Evolutionary conservation across 1,139 yeast species (phyloP), one percentile per base, ranked within the genome.

Genomic region (Kodamaea anthophila): DNA sequence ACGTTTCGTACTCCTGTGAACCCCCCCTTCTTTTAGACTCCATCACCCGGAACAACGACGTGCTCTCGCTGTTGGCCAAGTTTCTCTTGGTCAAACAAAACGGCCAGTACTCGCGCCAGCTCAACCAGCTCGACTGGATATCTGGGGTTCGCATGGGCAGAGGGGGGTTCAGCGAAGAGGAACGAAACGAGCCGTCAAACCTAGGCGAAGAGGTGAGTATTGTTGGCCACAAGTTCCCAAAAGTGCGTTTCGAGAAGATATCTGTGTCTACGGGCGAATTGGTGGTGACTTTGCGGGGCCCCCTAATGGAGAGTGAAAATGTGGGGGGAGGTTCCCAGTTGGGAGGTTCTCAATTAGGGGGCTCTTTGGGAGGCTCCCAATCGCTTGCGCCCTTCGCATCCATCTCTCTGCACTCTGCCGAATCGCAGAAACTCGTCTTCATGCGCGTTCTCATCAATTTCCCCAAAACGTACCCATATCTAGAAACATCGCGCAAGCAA

Each of bases 151-250:
- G 91, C 32, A 76, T 74, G 58, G 93, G 93, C 0, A 63, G 72
- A 29, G 57, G 71, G 3, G 70, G 70, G 1, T n/a, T 9, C 4
- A 57, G 58, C 38, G 55, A 28, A 10, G 30, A 24, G 4, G 47
- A 21, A 74, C 63, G 36, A 18, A 71, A 61, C 38, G 69, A 65
- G 18, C 87, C 81, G 2, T 71, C 77, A 11, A 85, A 84, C 45
- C 55, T 88, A 13, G 96, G 95, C 4, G 96, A 87, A 53, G 97
- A 91, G 50, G 88, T 88, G 2, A 81, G 94, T 41, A 65, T 75
- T 18, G 91, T 88, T 6, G 96, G 96, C 1, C 91, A 83, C 45
- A 85, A 84, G 44, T 87, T 91, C 48, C 95, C 96, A 1, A 84
- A 82, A 40, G 71, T 91, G 2, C 62, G 80, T 3, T 88, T 91